phyloP scores from a whole-genome alignment of 2,329 filamentous ascomycete genomes.

The Colletotrichum shisoi region DNA sequence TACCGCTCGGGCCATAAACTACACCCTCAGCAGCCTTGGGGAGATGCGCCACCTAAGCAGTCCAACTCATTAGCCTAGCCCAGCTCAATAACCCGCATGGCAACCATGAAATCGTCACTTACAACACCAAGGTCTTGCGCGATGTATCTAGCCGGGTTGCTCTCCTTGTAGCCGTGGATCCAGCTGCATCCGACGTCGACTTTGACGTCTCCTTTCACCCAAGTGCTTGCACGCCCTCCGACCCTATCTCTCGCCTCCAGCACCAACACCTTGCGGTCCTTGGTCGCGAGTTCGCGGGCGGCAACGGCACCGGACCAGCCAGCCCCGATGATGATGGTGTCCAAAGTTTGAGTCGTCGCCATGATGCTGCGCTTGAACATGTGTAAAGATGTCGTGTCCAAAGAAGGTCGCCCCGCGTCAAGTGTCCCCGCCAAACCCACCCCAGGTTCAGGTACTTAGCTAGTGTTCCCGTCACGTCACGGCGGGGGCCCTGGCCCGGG shows the following conservation, averaged over 20 bases:
- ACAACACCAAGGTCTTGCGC: slow-evolving; percentile 36
- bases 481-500: background rate
- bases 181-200: slow-evolving; percentile 37
- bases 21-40: slow-evolving; percentile 34
- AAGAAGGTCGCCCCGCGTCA: slow-evolving; percentile 9
- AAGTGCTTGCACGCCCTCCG: slow-evolving; percentile 37
- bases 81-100: background rate
- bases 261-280: slow-evolving; percentile 33
- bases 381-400: background rate
- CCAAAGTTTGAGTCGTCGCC: slow-evolving; percentile 24
- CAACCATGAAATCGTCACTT: background rate
- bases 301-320: slow-evolving; percentile 35
- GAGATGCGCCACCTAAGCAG: slow-evolving; percentile 24
- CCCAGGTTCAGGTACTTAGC: background rate
- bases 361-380: slow-evolving; percentile 32
- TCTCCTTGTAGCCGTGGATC: slow-evolving; percentile 35
- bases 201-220: slow-evolving; percentile 34
- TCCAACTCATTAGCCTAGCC: slow-evolving; percentile 14
- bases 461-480: slow-evolving; percentile 11
- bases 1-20: slow-evolving; percentile 32
- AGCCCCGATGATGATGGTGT: slow-evolving; percentile 37
- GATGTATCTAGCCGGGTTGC: slow-evolving; percentile 34
- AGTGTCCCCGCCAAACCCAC: slow-evolving; percentile 16
- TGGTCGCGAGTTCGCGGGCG: slow-evolving; percentile 28
- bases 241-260: slow-evolving; percentile 38